A percentile compares a stretch with the other conserved stretches of the same genome.
phyloP scores from a whole-genome alignment of 169 alveolate species.

The Theileria luwenshuni region DNA sequence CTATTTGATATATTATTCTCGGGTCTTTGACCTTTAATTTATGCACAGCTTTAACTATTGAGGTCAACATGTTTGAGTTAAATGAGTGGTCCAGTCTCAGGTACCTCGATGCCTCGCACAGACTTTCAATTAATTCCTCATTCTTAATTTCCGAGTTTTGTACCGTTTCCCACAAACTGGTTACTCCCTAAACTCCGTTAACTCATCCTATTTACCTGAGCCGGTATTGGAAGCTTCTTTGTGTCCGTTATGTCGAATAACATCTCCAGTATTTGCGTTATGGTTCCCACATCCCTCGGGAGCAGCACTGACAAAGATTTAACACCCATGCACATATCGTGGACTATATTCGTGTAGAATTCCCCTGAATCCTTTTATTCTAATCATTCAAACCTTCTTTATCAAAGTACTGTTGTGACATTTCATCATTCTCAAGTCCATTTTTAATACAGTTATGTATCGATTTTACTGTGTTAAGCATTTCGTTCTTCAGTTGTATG shows the following conservation, averaged over 20 bases:
- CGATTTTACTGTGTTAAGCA: conserved; percentile 30
- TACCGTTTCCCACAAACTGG: conserved; percentile 78
- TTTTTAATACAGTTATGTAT: conserved; percentile 25
- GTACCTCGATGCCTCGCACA: conserved; percentile 76
- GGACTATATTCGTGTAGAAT: conserved; percentile 54
- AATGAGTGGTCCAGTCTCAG: conserved; percentile 79
- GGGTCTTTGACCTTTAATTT: conserved; percentile 67
- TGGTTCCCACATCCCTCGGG: conserved; percentile 45
- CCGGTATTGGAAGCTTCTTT: conserved; percentile 33
- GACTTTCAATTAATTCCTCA: conserved; percentile 56
- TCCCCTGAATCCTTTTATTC: conserved; percentile 31
- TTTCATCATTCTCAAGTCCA: conserved; percentile 11
- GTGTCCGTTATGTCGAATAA: conserved; percentile 24
- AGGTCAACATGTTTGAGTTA: conserved; percentile 77
- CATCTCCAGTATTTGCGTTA: conserved; percentile 14
- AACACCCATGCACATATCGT: conserved; percentile 63
- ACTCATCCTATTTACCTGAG: conserved; percentile 42
- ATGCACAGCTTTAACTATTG: conserved; percentile 66
- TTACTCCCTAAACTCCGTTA: conserved; percentile 67
- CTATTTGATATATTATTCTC: conserved; percentile 74
- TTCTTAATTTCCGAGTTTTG: conserved; percentile 66
- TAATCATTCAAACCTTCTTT: conserved; percentile 25
- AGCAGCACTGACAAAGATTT: conserved; percentile 57
- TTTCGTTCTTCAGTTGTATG: neutral
- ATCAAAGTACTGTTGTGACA: conserved; percentile 30